Evolutionary conservation across 1,284 basidiomycete genomes (phyloP), one percentile per base, ranked within the genome.

Genomic region (Exsudoporus floridanus): DNA sequence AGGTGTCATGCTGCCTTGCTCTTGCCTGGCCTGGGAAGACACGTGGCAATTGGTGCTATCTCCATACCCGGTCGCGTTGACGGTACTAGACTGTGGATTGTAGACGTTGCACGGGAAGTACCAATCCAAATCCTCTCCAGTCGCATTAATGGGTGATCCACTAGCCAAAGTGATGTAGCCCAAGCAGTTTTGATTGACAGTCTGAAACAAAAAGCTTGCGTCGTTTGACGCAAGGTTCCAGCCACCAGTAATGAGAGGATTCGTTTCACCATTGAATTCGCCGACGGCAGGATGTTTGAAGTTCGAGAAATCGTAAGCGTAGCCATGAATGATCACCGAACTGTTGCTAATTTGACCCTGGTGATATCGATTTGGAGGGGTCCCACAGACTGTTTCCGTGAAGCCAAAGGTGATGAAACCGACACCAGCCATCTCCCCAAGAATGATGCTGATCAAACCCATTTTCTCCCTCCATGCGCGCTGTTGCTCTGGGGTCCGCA

Each of bases 331-430:
- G 69, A 97, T 85, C 60, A 98, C 86, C 12, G 92, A 95, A 36
- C 82, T 84, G 36, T 81, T 86, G 53, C 86, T 84, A 60, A 96
- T 88, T 44, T 74, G 74, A 19, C 92, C 94, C 43, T 88, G 82
- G 59, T 88, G 84, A 76, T 83, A 94, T 16, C 93, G 86, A 49
- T 88, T 84, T 28, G 88, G 80, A 19, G 92, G 90, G 39, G 78
- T 88, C 35, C 94, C 92, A 71, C 96, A 99, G 33, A 99, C 95
- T 47, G 87, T 77, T 67, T 94, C 84, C 5, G 95, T 98, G 77
- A 99, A 99, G n/a, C 97, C 96, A 74, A 99, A 99, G 2, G 96
- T 99, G 69, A 99, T 80, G 82, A 94, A 99, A 72, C 95, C 96
- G 67, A 99, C 97, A 43, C 78, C 82, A 21, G 89, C 88, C 96